phyloP scores from a whole-genome alignment of 1,284 basidiomycete genomes.

The Wallemia mellicola region DNA sequence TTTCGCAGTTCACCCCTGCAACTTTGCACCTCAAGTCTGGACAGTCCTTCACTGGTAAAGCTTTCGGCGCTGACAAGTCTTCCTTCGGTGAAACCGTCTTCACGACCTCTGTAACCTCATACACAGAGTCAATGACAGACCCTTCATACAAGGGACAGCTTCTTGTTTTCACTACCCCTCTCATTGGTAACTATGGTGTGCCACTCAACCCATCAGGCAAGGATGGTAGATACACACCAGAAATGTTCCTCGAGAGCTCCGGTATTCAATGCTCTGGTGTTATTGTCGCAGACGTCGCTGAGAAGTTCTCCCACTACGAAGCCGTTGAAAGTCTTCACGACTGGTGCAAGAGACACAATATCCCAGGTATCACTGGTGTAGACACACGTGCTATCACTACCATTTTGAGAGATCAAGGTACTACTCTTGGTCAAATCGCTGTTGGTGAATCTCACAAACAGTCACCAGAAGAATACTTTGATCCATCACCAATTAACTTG shows the following conservation, averaged over 20 bases:
- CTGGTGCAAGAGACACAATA: conserved; percentile 70
- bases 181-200: conserved; percentile 97
- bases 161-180: conserved; percentile 86
- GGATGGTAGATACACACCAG: background rate
- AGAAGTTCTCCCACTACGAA: conserved; percentile 77
- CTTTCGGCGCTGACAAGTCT: conserved; percentile 66
- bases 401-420: conserved; percentile 81
- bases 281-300: conserved; percentile 77
- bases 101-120: conserved; percentile 93
- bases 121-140: conserved; percentile 98
- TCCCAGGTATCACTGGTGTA: conserved; percentile 84
- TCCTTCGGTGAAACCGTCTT: conserved; percentile 94
- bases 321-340: conserved; percentile 75
- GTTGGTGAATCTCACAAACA: conserved; percentile 41
- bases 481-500: conserved; percentile 70
- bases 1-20: conserved; percentile 25
- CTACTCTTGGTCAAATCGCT: conserved; percentile 72
- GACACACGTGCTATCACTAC: conserved; percentile 90
- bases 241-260: conserved; percentile 45
- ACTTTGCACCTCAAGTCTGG: conserved; percentile 77
- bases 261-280: conserved; percentile 75
- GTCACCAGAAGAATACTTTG: conserved; percentile 55
- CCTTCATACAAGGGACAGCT: conserved; percentile 96
- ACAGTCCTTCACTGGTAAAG: conserved; percentile 60
- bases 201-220: conserved; percentile 75